Evolutionary conservation across 371 early-diverging fungal species (phyloP), one percentile per base, ranked within the genome.

Genomic region (Cladochytrium tenue): DNA sequence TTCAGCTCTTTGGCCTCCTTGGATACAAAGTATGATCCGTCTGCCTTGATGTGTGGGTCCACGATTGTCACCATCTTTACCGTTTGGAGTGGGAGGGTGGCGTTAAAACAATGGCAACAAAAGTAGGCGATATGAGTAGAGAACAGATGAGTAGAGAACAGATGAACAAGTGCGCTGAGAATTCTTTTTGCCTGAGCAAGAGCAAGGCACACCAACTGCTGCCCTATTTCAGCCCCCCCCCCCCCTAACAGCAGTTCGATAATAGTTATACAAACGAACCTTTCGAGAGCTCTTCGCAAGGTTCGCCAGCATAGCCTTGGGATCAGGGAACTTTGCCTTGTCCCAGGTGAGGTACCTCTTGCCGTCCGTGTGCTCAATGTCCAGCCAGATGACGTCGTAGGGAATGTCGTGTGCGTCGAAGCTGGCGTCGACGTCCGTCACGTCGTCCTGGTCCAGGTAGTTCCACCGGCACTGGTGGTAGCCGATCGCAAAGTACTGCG

Each of bases 401-500:
- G 96, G 95, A 67, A 95, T 93, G 50, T 91, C 92, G 63, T 89
- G 73, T 57, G 84, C 75, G 69, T 94, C 94, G 78, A 95, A 94
- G 33, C 88, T 81, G 31, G 76, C 84, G 62, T 94, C 92, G 0
- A 94, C 94, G 36, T 86, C 88, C 5, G 79, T 58, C 0, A 93
- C 95, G 77, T 95, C 96, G 50, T 84, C 77, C 66, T 93, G 88
- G 57, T 90, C 90, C 68, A 89, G 84, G 74, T 94, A 95, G 72
- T 95, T 95, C 96, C 95, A 94, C 51, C 96, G 85, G 64, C 93
- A 93, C 71, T 95, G 95, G 69, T 95, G 96, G 74, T 97, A 95
- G 0, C 90, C 95, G 15, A 94, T 83, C 2, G 96, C 84, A 75
- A 98, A 98, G 53, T 81, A 78, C 63, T 92, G 95, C 17, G 98